Evolutionary conservation across 1,284 basidiomycete species (phyloP).

Genomic region (Cutaneotrichosporon daszewskae): DNA sequence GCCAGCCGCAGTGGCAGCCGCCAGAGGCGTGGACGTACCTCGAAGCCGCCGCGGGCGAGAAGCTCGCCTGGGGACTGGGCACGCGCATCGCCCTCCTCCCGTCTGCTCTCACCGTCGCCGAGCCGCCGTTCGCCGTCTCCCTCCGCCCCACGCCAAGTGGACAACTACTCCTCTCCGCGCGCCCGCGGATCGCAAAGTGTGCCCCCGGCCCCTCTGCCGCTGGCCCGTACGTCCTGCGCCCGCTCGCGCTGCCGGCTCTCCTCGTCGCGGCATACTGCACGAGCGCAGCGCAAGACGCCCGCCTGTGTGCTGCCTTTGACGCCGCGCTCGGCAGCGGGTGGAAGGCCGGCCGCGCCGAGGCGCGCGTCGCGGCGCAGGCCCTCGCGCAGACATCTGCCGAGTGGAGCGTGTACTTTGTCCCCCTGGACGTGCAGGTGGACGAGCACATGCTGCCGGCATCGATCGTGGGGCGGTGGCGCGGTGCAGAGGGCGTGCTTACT

Average conservation of each 20-base stretch:
- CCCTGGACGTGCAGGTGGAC: slow-evolving; percentile 8
- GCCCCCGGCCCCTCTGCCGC: neutral
- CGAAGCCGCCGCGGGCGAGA: slow-evolving; percentile 17
- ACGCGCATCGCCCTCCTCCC: slow-evolving; percentile 12
- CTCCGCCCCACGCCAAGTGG: slow-evolving; percentile 11
- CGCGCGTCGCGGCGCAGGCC: slow-evolving; percentile 16
- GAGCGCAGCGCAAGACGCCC: slow-evolving; percentile 18
- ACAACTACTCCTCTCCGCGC: slow-evolving; percentile 6
- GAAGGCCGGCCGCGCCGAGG: slow-evolving; percentile 19
- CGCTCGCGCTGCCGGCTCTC: slow-evolving; percentile 25
- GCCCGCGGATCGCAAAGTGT: neutral
- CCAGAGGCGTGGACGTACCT: slow-evolving; percentile 7
- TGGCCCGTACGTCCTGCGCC: slow-evolving; percentile 14
- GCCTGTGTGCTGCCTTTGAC: slow-evolving; percentile 10
- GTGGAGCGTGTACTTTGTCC: slow-evolving; percentile 36
- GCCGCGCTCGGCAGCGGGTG: slow-evolving; percentile 20
- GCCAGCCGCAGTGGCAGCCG: slow-evolving; percentile 8
- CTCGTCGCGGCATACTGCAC: slow-evolving; percentile 15
- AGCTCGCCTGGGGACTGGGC: slow-evolving; percentile 18
- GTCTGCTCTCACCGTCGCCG: slow-evolving; percentile 1
- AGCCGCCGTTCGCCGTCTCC: slow-evolving; percentile 11
- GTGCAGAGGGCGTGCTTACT: slow-evolving; percentile 29
- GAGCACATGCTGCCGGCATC: slow-evolving; percentile 4
- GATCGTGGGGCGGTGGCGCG: slow-evolving; percentile 13
- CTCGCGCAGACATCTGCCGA: slow-evolving; percentile 12